phyloP scores from a whole-genome alignment of 352 stramenopile species.

The Phytopythium vexans region DNA sequence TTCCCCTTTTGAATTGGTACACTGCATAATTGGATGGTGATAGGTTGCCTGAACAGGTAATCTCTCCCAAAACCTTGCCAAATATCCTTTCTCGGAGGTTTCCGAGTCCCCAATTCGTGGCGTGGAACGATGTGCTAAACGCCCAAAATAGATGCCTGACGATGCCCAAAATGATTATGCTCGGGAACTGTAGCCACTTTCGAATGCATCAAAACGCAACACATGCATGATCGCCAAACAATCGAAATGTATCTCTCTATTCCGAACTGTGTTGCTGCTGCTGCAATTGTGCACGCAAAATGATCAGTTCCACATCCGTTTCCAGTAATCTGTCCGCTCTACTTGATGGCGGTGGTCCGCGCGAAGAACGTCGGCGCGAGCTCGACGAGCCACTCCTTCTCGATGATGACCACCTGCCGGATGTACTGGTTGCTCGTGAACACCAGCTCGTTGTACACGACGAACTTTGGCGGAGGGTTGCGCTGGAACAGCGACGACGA shows the following conservation, averaged over 20 bases:
- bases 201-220: background rate
- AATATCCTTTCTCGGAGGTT: background rate
- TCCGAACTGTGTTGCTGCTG: background rate
- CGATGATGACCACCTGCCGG: slow-evolving; percentile 81
- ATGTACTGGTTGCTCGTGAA: slow-evolving; percentile 92
- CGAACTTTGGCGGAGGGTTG: slow-evolving; percentile 81
- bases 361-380: slow-evolving; percentile 82
- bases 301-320: too few species aligned
- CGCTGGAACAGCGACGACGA: slow-evolving; percentile 88
- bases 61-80: too few species aligned
- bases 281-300: background rate
- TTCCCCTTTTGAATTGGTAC: slow-evolving; percentile 24
- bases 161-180: background rate
- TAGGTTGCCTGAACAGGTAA: background rate
- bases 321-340: background rate
- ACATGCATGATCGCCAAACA: too few species aligned
- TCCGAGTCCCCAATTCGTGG: slow-evolving; percentile 2
- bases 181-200: slow-evolving; percentile 3
- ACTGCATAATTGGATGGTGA: background rate
- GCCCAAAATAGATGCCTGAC: background rate
- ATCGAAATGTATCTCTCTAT: too few species aligned
- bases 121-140: slow-evolving; percentile 1
- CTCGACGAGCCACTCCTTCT: slow-evolving; percentile 88
- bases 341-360: slow-evolving; percentile 24
- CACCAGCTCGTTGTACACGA: slow-evolving; percentile 90